Base-by-base conservation (phyloP, 2,329 filamentous ascomycete genomes). In the Mycocentrospora acerina region DNA sequence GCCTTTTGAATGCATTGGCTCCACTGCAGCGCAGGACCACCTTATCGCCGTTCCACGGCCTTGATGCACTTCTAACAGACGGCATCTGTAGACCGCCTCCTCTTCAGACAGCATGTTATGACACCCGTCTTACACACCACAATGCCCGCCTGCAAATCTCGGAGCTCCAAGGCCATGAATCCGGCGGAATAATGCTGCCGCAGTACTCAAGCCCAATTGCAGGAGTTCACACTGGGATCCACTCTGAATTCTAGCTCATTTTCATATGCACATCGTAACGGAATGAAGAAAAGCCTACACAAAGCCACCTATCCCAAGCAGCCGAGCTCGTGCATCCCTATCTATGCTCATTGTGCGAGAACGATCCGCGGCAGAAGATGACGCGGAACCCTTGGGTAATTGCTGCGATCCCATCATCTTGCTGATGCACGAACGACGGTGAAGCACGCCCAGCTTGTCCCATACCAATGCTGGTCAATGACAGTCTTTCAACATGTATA, bases 1-100 rank as follows among this genome's bases (percentile, higher is more conserved):
- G 40, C 44, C 33, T 46, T 49, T 44, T 35, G 35, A 40, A 45
- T 48, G 39, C 41, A 42, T 32, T 25, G 36, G 42, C 40, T 55
- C 52, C 54, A 48, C 50, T 46, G 39, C 49, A 46, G 43, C 47
- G n/a, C 31, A 47, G 40, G 44, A 35, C 40, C 58, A 52, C 62
- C 62, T 68, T 68, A 68, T 68, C 65, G 57, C 54, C 47, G 61
- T 67, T 61, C 53, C 62, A 67, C 57, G 44, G 37, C 49, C 42
- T 44, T 41, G 48, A 40, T 35, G 37, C 37, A 41, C 55, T 42
- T 48, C 43, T 51, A 59, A 62, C 62, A 59, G 57, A 61, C 46
- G 43, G 37, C 37, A 40, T 35, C 33, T 36, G 33, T 51, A 46
- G 50, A 29, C 41, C 18, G 18, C 32, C 36, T 38, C 40, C 48